Conservation (phyloP, 2,329 filamentous ascomycete genomes). For the Talaromyces sp. region DNA sequence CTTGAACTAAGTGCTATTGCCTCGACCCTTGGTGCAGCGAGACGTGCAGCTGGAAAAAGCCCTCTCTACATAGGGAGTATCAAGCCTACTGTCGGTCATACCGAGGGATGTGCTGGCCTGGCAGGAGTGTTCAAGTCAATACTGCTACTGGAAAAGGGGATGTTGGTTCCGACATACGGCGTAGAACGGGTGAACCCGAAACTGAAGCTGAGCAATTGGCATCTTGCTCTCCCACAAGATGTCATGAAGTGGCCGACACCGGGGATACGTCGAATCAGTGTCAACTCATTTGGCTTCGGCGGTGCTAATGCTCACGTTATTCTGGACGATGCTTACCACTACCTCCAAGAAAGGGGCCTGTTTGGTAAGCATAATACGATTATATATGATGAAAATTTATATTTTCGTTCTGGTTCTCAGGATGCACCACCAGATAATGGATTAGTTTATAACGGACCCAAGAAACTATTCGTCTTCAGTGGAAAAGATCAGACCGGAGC, state of each 20-base stretch:
- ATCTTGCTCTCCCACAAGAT: conserved; percentile 18
- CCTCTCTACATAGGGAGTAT: conserved; percentile 21
- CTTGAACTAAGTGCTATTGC: conserved; percentile 8
- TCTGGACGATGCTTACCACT: conserved; percentile 11
- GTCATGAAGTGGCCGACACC: conserved; percentile 12
- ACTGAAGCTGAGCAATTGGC: conserved; percentile 17
- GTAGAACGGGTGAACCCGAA: conserved; percentile 22
- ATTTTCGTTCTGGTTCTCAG: neutral
- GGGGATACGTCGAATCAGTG: conserved; percentile 15
- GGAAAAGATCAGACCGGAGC: neutral
- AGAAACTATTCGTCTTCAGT: too few relatives aligned
- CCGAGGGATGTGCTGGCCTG: conserved; percentile 23
- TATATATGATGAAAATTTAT: neutral
- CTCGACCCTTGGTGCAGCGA: neutral
- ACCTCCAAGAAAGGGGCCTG: neutral
- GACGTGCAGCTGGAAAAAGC: neutral
- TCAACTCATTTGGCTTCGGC: conserved; percentile 43
- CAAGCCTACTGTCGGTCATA: conserved; percentile 31
- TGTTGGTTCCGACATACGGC: conserved; percentile 20
- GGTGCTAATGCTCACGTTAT: conserved; percentile 30
- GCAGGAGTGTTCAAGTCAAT: conserved; percentile 21
- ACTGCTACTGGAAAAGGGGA: conserved; percentile 31
- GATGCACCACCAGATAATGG: neutral
- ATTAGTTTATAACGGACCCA: too few relatives aligned
- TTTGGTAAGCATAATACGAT: too few relatives aligned